phyloP scores from a whole-genome alignment of 495 filamentous ascomycete species.

The Trypethelium eluteriae region DNA sequence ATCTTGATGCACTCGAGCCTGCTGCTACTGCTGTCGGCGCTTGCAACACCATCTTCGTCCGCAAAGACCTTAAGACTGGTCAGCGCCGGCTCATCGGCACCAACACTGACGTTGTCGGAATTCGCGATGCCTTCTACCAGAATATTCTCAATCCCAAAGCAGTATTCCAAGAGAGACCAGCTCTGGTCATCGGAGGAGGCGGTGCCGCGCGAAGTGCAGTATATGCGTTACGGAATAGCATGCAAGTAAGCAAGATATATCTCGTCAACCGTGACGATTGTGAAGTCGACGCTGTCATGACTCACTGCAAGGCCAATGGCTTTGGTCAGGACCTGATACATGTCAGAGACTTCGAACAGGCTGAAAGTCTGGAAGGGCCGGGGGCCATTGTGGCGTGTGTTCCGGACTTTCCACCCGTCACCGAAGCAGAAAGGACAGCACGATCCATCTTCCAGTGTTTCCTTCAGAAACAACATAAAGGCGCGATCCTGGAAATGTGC shows the following conservation, averaged over 20 bases:
- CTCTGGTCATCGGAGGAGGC: conserved; percentile 57
- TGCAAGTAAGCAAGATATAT: conserved; percentile 59
- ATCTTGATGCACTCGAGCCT: conserved; percentile 60
- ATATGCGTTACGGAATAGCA: conserved; percentile 59
- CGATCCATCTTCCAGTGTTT: conserved; percentile 51
- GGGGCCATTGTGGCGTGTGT: conserved; percentile 59
- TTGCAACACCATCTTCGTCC: conserved; percentile 65
- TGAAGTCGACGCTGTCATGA: conserved; percentile 58
- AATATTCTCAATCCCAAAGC: conserved; percentile 43
- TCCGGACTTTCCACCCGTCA: conserved; percentile 60
- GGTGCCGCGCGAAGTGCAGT: conserved; percentile 58
- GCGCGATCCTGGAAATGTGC: conserved; percentile 70
- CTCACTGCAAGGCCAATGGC: conserved; percentile 46
- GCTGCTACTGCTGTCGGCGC: conserved; percentile 62
- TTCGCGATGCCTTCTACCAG: conserved; percentile 59
- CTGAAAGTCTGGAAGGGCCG: conserved; percentile 47
- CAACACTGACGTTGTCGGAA: conserved; percentile 69
- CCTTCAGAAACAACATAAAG: conserved; percentile 45
- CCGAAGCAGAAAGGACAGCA: conserved; percentile 48
- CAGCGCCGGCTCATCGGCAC: conserved; percentile 52
- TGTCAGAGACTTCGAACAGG: conserved; percentile 50
- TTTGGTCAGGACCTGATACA: conserved; percentile 48
- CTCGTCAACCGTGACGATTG: conserved; percentile 57
- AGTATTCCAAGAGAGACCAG: conserved; percentile 49
- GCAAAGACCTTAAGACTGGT: conserved; percentile 37